Base-by-base conservation (phyloP, 805 yeast species). In the Wickerhamiella domercqiae region DNA sequence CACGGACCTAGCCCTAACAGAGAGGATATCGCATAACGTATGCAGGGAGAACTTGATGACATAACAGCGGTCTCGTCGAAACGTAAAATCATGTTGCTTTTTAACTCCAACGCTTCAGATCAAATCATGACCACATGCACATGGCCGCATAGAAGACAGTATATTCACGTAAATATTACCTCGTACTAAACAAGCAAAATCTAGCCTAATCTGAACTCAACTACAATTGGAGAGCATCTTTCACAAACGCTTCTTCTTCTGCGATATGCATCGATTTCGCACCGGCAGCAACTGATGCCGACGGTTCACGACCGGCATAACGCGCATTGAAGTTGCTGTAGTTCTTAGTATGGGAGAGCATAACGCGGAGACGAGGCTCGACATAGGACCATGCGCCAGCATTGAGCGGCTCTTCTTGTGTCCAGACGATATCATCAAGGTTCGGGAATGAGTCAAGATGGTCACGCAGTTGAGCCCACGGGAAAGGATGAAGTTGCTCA, bases 401-500 rank as follows among this genome's bases (percentile, higher is more conserved):
- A 68, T 90, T 90, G 64, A 90, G 70, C 53, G 97, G 97, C 70
- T 90, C 99, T 66, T 90, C 99, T 68, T 90, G 98, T 64, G 93
- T 79, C 87, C 86, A 90, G 34, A 86, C 93, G 49, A 90, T 65
- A 59, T 90, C 98, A 60, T 79, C 76, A 45, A 78, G 58, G 59
- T 74, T 75, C 54, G 93, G 83, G 68, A 78, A 90, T 34, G 74
- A 59, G 63, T 79, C 67, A 52, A 90, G 64, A 20, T 82, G 65
- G 50, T 87, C 96, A 57, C 82, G 78, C 52, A 90, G 64, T 67
- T 82, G 95, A 39, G 90, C 86, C 64, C 67, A 90, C 63, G 98
- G 98, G 96, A 90, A 90, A 62, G 99, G 99, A 58, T 90, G 96
- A 54, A 86, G 58, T 68, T 90, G 97, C 66, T 90, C 99, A 52